Percentiles rank a stretch among this genome's conserved stretches.
phyloP scores from a whole-genome alignment of 139 green algal species.

The Micractinium sp. region DNA sequence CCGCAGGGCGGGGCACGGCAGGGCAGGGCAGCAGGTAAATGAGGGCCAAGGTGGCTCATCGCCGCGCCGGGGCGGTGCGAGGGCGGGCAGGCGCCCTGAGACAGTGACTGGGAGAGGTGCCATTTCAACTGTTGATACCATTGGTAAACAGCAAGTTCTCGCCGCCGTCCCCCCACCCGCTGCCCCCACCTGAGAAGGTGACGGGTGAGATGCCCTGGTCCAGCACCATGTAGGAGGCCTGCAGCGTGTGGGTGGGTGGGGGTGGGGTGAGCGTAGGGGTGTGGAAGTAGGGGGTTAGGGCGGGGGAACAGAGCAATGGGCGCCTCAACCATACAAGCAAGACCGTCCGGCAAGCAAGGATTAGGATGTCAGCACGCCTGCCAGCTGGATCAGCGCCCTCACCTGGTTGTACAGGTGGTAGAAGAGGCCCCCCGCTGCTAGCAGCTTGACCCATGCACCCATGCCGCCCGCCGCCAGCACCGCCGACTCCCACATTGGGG shows the following conservation, averaged over 20 bases:
- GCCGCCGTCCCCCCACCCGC: too few species aligned
- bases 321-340: too few species aligned
- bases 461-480: conserved; percentile 58
- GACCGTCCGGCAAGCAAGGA: too few species aligned
- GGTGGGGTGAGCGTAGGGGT: not conserved
- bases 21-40: too few species aligned
- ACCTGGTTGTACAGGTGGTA: conserved; percentile 94
- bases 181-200: conserved; percentile 72
- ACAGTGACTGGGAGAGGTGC: not conserved
- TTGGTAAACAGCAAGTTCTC: too few species aligned
- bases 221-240: conserved; percentile 91
- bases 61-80: not conserved
- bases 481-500: conserved; percentile 43
- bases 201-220: conserved; percentile 84
- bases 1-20: too few species aligned
- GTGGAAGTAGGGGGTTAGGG: not conserved
- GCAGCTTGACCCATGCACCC: conserved; percentile 60
- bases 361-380: too few species aligned
- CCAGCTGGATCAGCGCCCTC: too few species aligned
- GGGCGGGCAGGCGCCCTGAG: not conserved
- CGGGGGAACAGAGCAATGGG: not conserved
- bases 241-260: not conserved
- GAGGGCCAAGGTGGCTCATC: too few species aligned
- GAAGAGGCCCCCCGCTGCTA: conserved; percentile 78
- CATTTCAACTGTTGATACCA: too few species aligned